Evolutionary conservation across 208 protist species (phyloP).

Genomic region (Trypanosoma cruzi): DNA sequence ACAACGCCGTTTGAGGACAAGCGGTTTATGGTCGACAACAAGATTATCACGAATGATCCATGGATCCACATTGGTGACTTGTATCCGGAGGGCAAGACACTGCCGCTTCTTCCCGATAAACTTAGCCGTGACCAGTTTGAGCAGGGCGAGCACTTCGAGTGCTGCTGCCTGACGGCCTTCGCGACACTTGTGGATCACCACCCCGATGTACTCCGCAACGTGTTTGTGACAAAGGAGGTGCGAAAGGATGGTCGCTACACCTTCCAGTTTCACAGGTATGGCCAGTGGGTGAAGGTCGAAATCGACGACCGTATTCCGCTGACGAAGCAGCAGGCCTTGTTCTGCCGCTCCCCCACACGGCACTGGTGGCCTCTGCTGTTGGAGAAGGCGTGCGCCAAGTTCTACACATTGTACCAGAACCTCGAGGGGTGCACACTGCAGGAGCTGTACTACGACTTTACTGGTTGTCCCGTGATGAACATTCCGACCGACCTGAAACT

Average conservation of each 20-base stretch:
- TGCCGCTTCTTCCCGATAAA: slow-evolving; percentile 58
- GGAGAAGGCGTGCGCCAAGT: slow-evolving; percentile 84
- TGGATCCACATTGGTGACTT: slow-evolving; percentile 78
- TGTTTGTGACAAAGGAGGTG: slow-evolving; percentile 79
- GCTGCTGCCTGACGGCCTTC: slow-evolving; percentile 74
- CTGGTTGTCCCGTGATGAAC: slow-evolving; percentile 44
- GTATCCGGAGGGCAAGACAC: slow-evolving; percentile 57
- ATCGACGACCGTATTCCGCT: slow-evolving; percentile 64
- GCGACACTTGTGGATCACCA: slow-evolving; percentile 54
- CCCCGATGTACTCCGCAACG: slow-evolving; percentile 74
- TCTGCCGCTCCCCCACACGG: slow-evolving; percentile 55
- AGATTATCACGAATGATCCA: slow-evolving; percentile 46
- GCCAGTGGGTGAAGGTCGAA: slow-evolving; percentile 64
- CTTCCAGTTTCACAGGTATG: slow-evolving; percentile 76
- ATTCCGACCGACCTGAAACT: slow-evolving; percentile 37
- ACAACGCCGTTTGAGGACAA: slow-evolving; percentile 62
- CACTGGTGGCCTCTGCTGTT: slow-evolving; percentile 77
- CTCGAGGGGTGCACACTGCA: slow-evolving; percentile 51
- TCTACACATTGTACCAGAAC: slow-evolving; percentile 79
- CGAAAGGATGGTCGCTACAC: slow-evolving; percentile 81
- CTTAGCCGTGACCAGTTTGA: slow-evolving; percentile 71
- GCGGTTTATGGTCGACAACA: slow-evolving; percentile 70
- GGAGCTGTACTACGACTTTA: slow-evolving; percentile 71
- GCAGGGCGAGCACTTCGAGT: slow-evolving; percentile 84
- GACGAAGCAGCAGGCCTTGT: slow-evolving; percentile 49